Conservation (phyloP, 208 protist species). For the Leishmania turanica region DNA sequence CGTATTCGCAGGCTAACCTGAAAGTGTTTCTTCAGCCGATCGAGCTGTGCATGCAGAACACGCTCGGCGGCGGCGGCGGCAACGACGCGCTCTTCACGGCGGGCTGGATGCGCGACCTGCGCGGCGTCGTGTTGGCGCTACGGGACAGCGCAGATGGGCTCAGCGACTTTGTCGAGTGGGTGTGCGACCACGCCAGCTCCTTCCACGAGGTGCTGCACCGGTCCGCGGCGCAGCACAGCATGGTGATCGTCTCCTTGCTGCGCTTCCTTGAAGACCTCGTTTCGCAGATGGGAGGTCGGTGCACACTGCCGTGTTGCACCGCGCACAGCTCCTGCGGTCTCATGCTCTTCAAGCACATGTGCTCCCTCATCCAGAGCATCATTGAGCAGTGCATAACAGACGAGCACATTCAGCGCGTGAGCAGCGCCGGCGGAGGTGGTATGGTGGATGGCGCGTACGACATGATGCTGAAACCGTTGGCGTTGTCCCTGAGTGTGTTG, state of each 20-base stretch:
- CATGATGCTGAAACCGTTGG: constrained; percentile 81
- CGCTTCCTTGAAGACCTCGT: constrained; percentile 77
- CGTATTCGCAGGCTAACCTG: constrained; percentile 46
- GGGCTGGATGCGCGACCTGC: constrained; percentile 86
- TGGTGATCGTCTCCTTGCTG: constrained; percentile 74
- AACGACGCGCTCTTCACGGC: constrained; percentile 68
- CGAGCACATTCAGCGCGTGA: constrained; percentile 52
- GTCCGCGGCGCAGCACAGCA: constrained; percentile 42
- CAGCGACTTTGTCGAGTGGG: constrained; percentile 83
- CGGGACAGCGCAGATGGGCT: constrained; percentile 44
- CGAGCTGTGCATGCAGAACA: constrained; percentile 69
- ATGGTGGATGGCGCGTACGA: constrained; percentile 56
- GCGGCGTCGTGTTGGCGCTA: constrained; percentile 64
- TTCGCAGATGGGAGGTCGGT: constrained; percentile 40
- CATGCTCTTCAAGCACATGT: constrained; percentile 79
- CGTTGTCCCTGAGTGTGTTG: constrained; percentile 65
- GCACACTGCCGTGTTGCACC: constrained; percentile 41
- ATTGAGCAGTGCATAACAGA: constrained; percentile 68
- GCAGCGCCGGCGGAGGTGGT: constrained; percentile 14
- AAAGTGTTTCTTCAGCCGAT: constrained; percentile 63
- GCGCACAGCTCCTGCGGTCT: constrained; percentile 77
- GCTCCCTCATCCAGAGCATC: constrained; percentile 54
- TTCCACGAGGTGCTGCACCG: constrained; percentile 54
- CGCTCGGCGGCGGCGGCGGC: constrained; percentile 45
- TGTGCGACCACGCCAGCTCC: constrained; percentile 44